These are phyloP conservation scores for Penicillium vulpinum DNA, from an alignment of 2,329 filamentous ascomycete genomes.

Conservation along the genomic window DNA sequence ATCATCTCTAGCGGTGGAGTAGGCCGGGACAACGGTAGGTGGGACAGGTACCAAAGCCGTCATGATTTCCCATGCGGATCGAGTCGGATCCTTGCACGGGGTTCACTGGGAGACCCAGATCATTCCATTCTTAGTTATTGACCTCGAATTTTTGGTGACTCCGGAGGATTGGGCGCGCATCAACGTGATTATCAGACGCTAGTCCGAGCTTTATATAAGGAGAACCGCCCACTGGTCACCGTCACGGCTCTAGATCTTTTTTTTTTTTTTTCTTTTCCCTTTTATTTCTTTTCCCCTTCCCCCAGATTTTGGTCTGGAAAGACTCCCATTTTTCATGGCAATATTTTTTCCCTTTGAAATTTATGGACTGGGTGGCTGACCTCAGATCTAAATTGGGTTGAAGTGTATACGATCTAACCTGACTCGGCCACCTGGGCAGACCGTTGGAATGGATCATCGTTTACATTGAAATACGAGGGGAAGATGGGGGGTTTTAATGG, in stretches of 20 bases:
- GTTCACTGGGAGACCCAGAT: conserved; percentile 14
- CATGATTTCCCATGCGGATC: conserved; percentile 28
- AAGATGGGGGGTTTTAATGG: not conserved
- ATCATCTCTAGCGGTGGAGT: conserved; percentile 22
- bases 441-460: conserved; percentile 29
- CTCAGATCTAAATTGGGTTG: conserved; percentile 4
- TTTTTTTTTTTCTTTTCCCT: conserved; percentile 4
- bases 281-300: not conserved
- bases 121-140: conserved; percentile 8
- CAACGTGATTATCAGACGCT: conserved; percentile 27
- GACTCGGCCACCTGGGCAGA: conserved; percentile 21
- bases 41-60: conserved; percentile 31
- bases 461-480: conserved; percentile 3
- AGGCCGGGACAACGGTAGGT: conserved; percentile 24
- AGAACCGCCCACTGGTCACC: conserved; percentile 19
- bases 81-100: conserved; percentile 29
- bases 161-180: conserved; percentile 24
- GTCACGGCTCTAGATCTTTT: conserved; percentile 11
- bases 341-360: not conserved
- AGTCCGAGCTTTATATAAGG: conserved; percentile 29
- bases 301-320: not conserved
- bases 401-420: conserved; percentile 29
- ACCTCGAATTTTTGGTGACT: conserved; percentile 2
- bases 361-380: not conserved
- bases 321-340: not conserved